Evolutionary conservation across 2,329 filamentous ascomycete genomes (phyloP).

Genomic region (Allantophomopsis cytisporea): DNA sequence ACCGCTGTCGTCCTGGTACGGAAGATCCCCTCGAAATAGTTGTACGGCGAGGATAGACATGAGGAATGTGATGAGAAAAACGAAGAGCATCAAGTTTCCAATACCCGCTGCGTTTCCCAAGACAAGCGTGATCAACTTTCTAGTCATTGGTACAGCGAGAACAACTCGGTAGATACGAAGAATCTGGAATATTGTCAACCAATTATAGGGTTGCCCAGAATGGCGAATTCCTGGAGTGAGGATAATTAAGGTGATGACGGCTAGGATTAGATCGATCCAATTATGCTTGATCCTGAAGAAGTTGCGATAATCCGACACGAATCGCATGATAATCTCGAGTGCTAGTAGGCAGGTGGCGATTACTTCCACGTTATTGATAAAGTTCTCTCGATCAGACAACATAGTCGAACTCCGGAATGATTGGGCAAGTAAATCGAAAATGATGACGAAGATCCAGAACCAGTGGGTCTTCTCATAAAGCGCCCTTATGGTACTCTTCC

Average conservation of each 20-base stretch:
- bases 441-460: constrained; percentile 72
- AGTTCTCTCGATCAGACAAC: constrained; percentile 39
- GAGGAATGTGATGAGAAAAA: constrained; percentile 89
- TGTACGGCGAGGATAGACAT: constrained; percentile 89
- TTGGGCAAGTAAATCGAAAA: constrained; percentile 68
- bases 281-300: constrained; percentile 69
- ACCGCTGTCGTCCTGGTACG: constrained; percentile 44
- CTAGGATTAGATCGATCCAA: constrained; percentile 67
- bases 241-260: constrained; percentile 71
- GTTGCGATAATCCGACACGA: constrained; percentile 64
- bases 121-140: constrained; percentile 75
- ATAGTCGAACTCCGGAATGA: constrained; percentile 66
- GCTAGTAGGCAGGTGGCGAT: constrained; percentile 67
- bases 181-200: constrained; percentile 89
- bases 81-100: constrained; percentile 86
- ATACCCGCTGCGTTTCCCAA: constrained; percentile 88
- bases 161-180: constrained; percentile 86
- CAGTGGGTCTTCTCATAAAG: constrained; percentile 61
- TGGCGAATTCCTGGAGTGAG: constrained; percentile 69
- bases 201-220: constrained; percentile 62
- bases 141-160: constrained; percentile 74
- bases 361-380: constrained; percentile 63
- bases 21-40: constrained; percentile 79
- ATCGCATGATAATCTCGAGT: constrained; percentile 69
- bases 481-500: constrained; percentile 43